These are phyloP conservation scores for Byssochlamys sp. DNA, from an alignment of 2,329 filamentous ascomycete genomes.

Conservation along the genomic window DNA sequence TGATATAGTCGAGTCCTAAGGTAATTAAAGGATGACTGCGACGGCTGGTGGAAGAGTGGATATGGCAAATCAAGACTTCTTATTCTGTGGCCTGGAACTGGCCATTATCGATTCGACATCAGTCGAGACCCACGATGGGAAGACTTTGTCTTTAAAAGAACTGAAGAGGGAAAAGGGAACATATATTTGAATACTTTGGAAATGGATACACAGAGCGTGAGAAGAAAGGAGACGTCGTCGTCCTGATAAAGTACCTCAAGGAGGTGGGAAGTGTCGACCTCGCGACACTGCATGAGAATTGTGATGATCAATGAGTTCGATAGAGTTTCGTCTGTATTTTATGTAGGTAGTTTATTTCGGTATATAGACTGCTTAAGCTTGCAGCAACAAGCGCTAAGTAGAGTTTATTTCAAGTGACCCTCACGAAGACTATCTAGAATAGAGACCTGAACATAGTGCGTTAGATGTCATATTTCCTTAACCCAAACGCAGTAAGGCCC, in stretches of 20 bases:
- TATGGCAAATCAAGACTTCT: slow-evolving; percentile 1
- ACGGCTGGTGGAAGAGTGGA: slow-evolving; percentile 4
- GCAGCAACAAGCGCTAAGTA: too few relatives aligned
- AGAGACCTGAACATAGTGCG: too few relatives aligned
- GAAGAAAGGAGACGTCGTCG: not conserved
- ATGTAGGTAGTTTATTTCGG: too few relatives aligned
- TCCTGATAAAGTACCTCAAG: slow-evolving; percentile 3
- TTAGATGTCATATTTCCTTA: too few relatives aligned
- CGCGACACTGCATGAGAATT: slow-evolving; percentile 4
- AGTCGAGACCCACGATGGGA: slow-evolving; percentile 3
- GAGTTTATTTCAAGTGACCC: too few relatives aligned
- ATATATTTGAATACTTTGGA: slow-evolving; percentile 3
- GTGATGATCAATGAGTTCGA: slow-evolving; percentile 1
- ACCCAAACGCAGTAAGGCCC: too few relatives aligned
- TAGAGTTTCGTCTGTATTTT: too few relatives aligned
- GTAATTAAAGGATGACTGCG: slow-evolving; percentile 1
- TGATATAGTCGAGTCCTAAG: not conserved
- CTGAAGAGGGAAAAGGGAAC: slow-evolving; percentile 1
- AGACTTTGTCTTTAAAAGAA: slow-evolving; percentile 3
- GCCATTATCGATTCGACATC: slow-evolving; percentile 4
- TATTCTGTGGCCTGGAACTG: slow-evolving; percentile 3
- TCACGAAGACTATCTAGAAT: too few relatives aligned
- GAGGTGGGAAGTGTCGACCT: slow-evolving; percentile 3
- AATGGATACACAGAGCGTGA: slow-evolving; percentile 4
- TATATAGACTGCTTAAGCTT: too few relatives aligned